Percentiles rank a stretch among this genome's conserved stretches.
phyloP scores from a whole-genome alignment of 2,329 filamentous ascomycete genomes.

The Talaromyces rugulosus region DNA sequence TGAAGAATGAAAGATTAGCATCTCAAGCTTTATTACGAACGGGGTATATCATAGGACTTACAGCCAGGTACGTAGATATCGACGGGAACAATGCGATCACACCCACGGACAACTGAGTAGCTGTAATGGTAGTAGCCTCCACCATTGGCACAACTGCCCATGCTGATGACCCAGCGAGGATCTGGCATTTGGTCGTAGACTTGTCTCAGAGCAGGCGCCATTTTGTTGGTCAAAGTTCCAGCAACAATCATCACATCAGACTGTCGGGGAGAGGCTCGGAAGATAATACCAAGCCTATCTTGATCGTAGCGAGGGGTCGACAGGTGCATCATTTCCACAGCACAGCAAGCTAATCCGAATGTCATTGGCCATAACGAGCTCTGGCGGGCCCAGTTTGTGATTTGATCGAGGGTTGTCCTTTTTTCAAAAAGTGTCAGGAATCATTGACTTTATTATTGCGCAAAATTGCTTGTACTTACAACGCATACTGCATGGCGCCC shows the following conservation, averaged over 20 bases:
- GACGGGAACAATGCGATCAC: constrained; percentile 76
- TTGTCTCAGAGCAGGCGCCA: constrained; percentile 82
- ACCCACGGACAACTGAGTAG: constrained; percentile 73
- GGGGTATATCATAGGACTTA: constrained; percentile 42
- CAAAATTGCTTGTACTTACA: constrained; percentile 30
- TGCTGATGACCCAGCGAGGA: constrained; percentile 80
- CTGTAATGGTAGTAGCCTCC: constrained; percentile 87
- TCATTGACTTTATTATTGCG: background rate
- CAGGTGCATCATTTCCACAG: constrained; percentile 91
- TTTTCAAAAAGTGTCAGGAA: background rate
- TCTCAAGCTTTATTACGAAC: constrained; percentile 12
- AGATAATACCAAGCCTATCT: constrained; percentile 82
- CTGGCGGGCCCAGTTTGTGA: constrained; percentile 85
- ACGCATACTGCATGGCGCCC: constrained; percentile 50
- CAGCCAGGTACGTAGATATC: constrained; percentile 83
- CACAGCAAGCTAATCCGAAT: constrained; percentile 86
- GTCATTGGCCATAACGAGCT: constrained; percentile 89
- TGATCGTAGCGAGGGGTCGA: constrained; percentile 89
- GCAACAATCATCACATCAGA: constrained; percentile 91
- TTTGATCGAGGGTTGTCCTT: constrained; percentile 57
- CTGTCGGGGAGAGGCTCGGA: constrained; percentile 78
- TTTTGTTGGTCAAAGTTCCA: constrained; percentile 88
- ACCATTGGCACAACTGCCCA: constrained; percentile 82
- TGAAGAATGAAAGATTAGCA: constrained; percentile 16
- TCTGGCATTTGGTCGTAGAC: constrained; percentile 96